Evolutionary conservation across 2,329 filamentous ascomycete genomes (phyloP), one percentile per base, ranked within the genome.

Genomic region (Arthroderma sp.): DNA sequence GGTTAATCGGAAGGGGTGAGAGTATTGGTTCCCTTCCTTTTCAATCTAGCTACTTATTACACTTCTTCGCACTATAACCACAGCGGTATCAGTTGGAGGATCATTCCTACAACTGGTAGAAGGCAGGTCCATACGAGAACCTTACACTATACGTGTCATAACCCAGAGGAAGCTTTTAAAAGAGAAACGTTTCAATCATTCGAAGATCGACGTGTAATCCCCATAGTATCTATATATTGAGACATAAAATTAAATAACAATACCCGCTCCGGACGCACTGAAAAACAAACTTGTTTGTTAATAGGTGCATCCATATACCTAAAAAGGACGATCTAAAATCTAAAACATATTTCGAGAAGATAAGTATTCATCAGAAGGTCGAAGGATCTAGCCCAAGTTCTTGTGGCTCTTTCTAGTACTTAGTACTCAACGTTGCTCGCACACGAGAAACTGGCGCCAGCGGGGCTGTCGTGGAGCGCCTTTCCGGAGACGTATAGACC

Each of bases 401-500:
- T 25, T 19, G 13, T 25, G 21, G 21, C 41, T 25, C 41, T 47
- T 47, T 47, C 9, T n/a, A n/a, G n/a, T n/a, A n/a, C n/a, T 49
- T 51, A 51, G 13, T 51, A 51, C 33, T 51, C 28, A 9, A 51
- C 25, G 28, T 55, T 55, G 38, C 39, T 44, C 11, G 67, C 67
- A 55, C 73, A 75, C 2, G 71, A 69, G 58, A 73, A 75, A 60
- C 68, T 71, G 47, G 62, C 65, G 54, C 63, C 66, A n/a, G 67
- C 64, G 4, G 67, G 58, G 49, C 69, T 63, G 1, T 70, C 63
- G 55, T 68, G 62, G 47, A 75, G 74, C 1, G 71, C 67, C 53
- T 65, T 66, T 8, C 71, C 71, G 2, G 71, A 73, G 38, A 73
- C 68, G 54, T 73, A 75, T 2, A 75, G 65, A 6, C 73, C 73